These are phyloP conservation scores for Fusarium pseudograminearum DNA, from an alignment of 2,329 filamentous ascomycete genomes.

Conservation along the genomic window DNA sequence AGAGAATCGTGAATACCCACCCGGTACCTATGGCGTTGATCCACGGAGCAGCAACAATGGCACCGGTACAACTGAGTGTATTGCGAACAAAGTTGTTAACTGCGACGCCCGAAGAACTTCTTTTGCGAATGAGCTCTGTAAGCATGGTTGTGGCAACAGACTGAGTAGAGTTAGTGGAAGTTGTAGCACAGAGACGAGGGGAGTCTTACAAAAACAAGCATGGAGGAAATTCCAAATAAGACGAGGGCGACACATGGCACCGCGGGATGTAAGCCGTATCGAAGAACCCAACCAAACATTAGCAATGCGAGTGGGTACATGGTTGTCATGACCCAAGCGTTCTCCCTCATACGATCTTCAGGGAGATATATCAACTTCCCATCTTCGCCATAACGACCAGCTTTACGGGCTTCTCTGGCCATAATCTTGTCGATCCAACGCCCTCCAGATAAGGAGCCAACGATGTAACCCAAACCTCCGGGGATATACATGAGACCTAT, in stretches of 20 bases:
- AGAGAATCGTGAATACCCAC: slow-evolving; percentile 76
- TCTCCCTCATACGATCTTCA: slow-evolving; percentile 86
- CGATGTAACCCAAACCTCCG: slow-evolving; percentile 77
- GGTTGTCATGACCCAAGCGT: slow-evolving; percentile 79
- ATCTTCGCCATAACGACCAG: slow-evolving; percentile 73
- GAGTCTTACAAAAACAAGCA: slow-evolving; percentile 77
- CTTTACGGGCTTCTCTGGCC: slow-evolving; percentile 78
- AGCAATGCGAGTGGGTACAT: slow-evolving; percentile 78
- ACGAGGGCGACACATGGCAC: slow-evolving; percentile 74
- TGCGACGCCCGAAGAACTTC: slow-evolving; percentile 78
- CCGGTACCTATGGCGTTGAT: slow-evolving; percentile 79
- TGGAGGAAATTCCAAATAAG: slow-evolving; percentile 80
- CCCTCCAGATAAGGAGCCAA: slow-evolving; percentile 76
- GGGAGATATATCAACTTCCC: slow-evolving; percentile 77
- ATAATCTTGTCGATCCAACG: slow-evolving; percentile 86
- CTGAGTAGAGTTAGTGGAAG: slow-evolving; percentile 43
- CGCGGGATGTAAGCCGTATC: slow-evolving; percentile 74
- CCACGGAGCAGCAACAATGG: slow-evolving; percentile 76
- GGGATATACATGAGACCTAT: slow-evolving; percentile 84
- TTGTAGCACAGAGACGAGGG: not conserved
- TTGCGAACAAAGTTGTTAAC: slow-evolving; percentile 86
- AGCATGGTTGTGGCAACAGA: slow-evolving; percentile 81
- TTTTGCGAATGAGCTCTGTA: slow-evolving; percentile 83
- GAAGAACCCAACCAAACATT: slow-evolving; percentile 81
- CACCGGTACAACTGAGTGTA: slow-evolving; percentile 79